Conservation (phyloP, 1,284 basidiomycete species). For the Marasmius oreades region DNA sequence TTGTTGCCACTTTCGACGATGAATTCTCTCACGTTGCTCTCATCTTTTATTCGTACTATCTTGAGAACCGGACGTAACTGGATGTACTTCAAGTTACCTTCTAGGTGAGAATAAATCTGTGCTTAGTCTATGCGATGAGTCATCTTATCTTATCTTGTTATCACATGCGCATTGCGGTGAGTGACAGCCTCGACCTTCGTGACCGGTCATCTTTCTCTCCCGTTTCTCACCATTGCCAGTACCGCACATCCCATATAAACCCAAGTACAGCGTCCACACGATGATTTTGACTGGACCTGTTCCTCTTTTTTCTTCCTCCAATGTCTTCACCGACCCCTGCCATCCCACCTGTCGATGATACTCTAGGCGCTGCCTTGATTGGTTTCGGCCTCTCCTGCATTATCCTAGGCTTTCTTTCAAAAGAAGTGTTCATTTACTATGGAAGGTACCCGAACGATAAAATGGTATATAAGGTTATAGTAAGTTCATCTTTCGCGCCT, state of each 20-base stretch:
- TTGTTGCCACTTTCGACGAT: too few relatives aligned
- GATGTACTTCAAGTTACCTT: too few relatives aligned
- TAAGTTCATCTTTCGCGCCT: not conserved
- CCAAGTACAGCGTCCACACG: not conserved
- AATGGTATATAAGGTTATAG: constrained; percentile 7
- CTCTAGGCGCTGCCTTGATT: constrained; percentile 10
- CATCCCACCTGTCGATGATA: constrained; percentile 2
- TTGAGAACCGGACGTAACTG: too few relatives aligned
- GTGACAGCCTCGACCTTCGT: not conserved
- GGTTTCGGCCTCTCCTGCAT: constrained; percentile 6
- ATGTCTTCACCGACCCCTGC: not conserved
- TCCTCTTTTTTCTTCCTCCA: not conserved
- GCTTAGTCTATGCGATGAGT: too few relatives aligned
- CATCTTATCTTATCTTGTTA: constrained; percentile 1
- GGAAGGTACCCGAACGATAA: constrained; percentile 5
- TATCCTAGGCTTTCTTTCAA: constrained; percentile 9
- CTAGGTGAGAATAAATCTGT: too few relatives aligned
- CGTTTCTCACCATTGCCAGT: not conserved
- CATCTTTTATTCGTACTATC: too few relatives aligned
- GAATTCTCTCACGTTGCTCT: too few relatives aligned
- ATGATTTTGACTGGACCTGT: not conserved
- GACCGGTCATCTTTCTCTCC: not conserved
- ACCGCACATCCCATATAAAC: not conserved
- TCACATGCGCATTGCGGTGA: not conserved
- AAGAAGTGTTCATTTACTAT: constrained; percentile 10